Evolutionary conservation across 2,329 filamentous ascomycete species (phyloP).

Genomic region (Fusarium brevicatenulatum): DNA sequence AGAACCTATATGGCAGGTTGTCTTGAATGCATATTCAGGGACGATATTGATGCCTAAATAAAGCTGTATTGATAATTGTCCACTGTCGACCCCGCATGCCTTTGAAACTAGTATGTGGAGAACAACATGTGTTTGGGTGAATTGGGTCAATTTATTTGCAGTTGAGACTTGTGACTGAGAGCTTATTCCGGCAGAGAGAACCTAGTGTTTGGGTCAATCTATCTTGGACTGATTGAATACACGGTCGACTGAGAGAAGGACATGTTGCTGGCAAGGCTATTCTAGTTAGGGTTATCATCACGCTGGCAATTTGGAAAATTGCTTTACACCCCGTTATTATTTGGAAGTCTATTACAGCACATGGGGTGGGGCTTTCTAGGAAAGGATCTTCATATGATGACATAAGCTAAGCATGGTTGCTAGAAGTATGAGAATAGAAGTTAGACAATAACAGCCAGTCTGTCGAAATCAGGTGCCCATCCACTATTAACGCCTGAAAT

Average conservation of each 20-base stretch:
- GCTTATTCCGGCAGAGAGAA: no score
- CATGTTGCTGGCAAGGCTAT: background rate
- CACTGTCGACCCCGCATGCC: background rate
- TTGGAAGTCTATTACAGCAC: fast-evolving
- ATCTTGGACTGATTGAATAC: background rate
- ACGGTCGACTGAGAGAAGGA: background rate
- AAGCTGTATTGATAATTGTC: no score
- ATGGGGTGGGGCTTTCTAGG: fast-evolving
- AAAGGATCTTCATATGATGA: background rate
- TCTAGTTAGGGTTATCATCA: background rate
- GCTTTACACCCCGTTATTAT: background rate
- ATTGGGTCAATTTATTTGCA: no score
- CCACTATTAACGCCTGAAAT: background rate
- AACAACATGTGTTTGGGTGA: background rate
- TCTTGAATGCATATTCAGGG: background rate
- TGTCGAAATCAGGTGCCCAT: conserved; percentile 1
- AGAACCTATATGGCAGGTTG: background rate
- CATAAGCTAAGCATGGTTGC: background rate
- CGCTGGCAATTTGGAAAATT: fast-evolving
- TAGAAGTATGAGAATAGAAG: fast-evolving
- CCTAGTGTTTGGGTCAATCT: background rate
- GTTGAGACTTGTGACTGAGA: no score
- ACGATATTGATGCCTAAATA: background rate
- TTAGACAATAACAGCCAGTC: background rate
- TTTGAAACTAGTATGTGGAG: background rate